These are phyloP conservation scores for Apiotrichum mycotoxinovorans DNA, from an alignment of 1,284 basidiomycete genomes.

Conservation along the genomic window DNA sequence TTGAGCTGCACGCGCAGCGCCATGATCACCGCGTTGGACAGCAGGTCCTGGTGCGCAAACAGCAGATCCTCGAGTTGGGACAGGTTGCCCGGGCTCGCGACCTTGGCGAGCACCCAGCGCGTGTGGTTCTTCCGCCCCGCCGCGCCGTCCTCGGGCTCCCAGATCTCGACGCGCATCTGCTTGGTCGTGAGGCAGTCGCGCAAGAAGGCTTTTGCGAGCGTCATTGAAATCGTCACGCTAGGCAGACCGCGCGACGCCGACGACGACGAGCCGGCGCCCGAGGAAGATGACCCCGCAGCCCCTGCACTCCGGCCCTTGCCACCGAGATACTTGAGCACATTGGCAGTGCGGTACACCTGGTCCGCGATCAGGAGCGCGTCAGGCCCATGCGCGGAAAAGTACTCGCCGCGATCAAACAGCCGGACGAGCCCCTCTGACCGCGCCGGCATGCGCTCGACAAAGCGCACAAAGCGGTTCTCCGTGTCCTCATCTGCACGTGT, in stretches of 20 bases:
- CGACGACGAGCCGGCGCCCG: too few relatives aligned
- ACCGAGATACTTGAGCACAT: slow-evolving; percentile 75
- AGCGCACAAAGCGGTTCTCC: slow-evolving; percentile 72
- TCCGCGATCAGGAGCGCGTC: slow-evolving; percentile 82
- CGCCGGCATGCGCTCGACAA: slow-evolving; percentile 63
- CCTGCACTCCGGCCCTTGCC: slow-evolving; percentile 5
- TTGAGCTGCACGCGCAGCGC: slow-evolving; percentile 73
- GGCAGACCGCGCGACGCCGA: slow-evolving; percentile 55
- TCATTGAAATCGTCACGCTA: slow-evolving; percentile 71
- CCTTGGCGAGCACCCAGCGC: slow-evolving; percentile 73
- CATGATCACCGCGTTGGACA: slow-evolving; percentile 84
- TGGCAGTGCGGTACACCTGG: slow-evolving; percentile 77
- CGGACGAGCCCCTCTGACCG: slow-evolving; percentile 62
- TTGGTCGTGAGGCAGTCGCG: slow-evolving; percentile 84
- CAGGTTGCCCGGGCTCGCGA: slow-evolving; percentile 85
- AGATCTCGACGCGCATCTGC: slow-evolving; percentile 94
- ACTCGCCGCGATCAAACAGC: slow-evolving; percentile 77
- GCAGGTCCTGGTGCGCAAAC: slow-evolving; percentile 77
- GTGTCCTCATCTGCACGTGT: slow-evolving; percentile 54
- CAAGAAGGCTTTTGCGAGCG: slow-evolving; percentile 80
- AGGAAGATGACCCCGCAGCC: not conserved
- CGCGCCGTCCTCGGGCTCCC: slow-evolving; percentile 64
- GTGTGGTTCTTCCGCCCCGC: slow-evolving; percentile 57
- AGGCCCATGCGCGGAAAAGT: slow-evolving; percentile 80
- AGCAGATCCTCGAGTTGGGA: slow-evolving; percentile 90